Evolutionary conservation across 345 rosid species (phyloP), one percentile per base, ranked within the genome.

Genomic region (Psidium guajava): DNA sequence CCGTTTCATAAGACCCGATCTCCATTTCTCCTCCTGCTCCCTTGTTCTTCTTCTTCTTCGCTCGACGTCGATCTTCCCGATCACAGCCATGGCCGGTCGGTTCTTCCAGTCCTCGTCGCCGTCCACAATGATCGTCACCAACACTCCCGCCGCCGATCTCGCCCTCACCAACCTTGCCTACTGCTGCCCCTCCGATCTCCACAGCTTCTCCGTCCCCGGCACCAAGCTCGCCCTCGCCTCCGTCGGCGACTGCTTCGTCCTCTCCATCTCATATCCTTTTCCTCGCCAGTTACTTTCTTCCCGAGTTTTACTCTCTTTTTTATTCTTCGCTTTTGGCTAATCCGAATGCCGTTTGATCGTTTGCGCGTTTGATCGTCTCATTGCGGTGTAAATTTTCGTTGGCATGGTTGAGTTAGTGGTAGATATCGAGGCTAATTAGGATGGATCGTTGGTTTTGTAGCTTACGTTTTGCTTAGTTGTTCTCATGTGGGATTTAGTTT

Each of bases 171-270:
- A 97, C 88, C 92, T 94, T 75, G 98, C 96, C 36, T 97, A 94
- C 92, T 92, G 97, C 94, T 94, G 97, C 44, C 83, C 96, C 81
- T 85, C 99, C 90, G 98, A 96, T 94, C 98, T 95, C 82, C 94
- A 89, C 84, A 89, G 87, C 58, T 95, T 96, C 93, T 90, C 94
- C 87, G 95, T 96, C 86, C 98, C 99, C 10, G 97, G 92, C 44
- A 86, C 95, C 88, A 91, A 85, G 85, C 93, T 92, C 87, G 93
- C 92, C 95, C 91, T 96, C 83, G 99, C 94, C 77, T 91, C 91
- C 73, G 87, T 91, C 58, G 90, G 86, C 57, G 96, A 93, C 82
- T 87, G 90, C 85, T 89, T 90, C 87, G 93, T 98, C 86, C 94
- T 94, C n/a, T 92, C 98, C 32, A 58, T 95, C 20, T 92, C 94